Evolutionary conservation across 768 basidiomycete genomes (phyloP).

Genomic region (Porpolomopsis calyptriformis): DNA sequence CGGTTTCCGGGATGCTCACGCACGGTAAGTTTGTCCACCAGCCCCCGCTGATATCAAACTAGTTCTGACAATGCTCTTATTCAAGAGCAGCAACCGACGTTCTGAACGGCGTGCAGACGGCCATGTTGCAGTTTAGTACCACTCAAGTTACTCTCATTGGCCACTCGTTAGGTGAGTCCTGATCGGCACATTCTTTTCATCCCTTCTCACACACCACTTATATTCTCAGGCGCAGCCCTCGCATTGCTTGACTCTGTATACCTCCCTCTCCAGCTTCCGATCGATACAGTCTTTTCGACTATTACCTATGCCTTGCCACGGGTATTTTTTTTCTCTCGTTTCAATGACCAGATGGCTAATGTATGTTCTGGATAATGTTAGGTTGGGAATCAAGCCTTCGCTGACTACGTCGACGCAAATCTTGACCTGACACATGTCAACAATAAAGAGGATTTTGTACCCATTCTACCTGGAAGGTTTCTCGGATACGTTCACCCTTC

Average conservation of each 20-base stretch:
- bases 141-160: slow-evolving; percentile 34
- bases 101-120: slow-evolving; percentile 29
- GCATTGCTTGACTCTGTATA: slow-evolving; percentile 47
- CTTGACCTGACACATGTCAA: slow-evolving; percentile 47
- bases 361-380: slow-evolving; percentile 7
- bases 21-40: slow-evolving; percentile 20
- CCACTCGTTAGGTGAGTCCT: slow-evolving; percentile 34
- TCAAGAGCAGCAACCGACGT: slow-evolving; percentile 31
- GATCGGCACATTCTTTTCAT: neutral
- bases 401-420: slow-evolving; percentile 47
- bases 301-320: slow-evolving; percentile 35
- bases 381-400: slow-evolving; percentile 56
- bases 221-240: slow-evolving; percentile 40
- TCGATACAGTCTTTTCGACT: slow-evolving; percentile 22
- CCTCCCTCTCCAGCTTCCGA: slow-evolving; percentile 39
- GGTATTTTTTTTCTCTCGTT: slow-evolving; percentile 23
- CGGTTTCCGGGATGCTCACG: slow-evolving; percentile 35
- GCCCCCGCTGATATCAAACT: neutral
- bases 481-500: slow-evolving; percentile 35
- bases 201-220: neutral
- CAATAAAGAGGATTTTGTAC: slow-evolving; percentile 38
- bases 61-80: neutral
- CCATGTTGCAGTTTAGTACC: slow-evolving; percentile 26
- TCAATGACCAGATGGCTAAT: too few species aligned
- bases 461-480: slow-evolving; percentile 28